Evolutionary conservation across 2,329 filamentous ascomycete genomes (phyloP).

Genomic region (Cylindrodendrum hubeiense): DNA sequence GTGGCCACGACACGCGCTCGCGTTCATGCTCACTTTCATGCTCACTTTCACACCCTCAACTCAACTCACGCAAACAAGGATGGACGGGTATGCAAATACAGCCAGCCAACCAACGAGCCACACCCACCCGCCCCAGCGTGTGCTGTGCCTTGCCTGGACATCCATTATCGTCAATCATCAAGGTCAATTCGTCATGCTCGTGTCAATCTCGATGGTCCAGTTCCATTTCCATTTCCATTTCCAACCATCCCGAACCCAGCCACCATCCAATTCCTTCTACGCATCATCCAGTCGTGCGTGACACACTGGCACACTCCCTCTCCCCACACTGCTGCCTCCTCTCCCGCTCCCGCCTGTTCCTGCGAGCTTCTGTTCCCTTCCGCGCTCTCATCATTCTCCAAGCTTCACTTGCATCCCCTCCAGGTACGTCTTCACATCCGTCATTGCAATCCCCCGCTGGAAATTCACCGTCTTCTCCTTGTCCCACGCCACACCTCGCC

Average conservation of each 20-base stretch:
- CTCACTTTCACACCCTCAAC: background rate
- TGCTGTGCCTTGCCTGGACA: conserved; percentile 5
- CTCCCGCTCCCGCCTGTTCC: conserved; percentile 3
- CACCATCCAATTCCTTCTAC: background rate
- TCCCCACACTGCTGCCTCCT: background rate
- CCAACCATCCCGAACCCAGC: too few species aligned
- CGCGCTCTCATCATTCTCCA: background rate
- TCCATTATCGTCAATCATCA: background rate
- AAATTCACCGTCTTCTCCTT: conserved; percentile 65
- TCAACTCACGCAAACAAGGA: background rate
- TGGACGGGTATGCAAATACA: background rate
- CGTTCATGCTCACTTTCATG: conserved; percentile 3
- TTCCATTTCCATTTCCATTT: background rate
- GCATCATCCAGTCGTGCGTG: background rate
- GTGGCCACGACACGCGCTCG: background rate
- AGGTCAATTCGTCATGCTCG: conserved; percentile 8
- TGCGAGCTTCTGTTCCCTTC: conserved; percentile 15
- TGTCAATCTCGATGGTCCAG: background rate
- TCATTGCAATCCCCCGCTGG: conserved; percentile 59
- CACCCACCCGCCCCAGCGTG: background rate
- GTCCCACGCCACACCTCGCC: conserved; percentile 71
- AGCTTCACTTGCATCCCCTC: conserved; percentile 25
- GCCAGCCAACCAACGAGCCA: conserved; percentile 1
- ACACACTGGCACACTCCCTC: background rate
- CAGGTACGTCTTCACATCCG: conserved; percentile 56